These are phyloP conservation scores for Zymoseptoria tritici DNA, from an alignment of 2,329 filamentous ascomycete species.

Conservation along the genomic window DNA sequence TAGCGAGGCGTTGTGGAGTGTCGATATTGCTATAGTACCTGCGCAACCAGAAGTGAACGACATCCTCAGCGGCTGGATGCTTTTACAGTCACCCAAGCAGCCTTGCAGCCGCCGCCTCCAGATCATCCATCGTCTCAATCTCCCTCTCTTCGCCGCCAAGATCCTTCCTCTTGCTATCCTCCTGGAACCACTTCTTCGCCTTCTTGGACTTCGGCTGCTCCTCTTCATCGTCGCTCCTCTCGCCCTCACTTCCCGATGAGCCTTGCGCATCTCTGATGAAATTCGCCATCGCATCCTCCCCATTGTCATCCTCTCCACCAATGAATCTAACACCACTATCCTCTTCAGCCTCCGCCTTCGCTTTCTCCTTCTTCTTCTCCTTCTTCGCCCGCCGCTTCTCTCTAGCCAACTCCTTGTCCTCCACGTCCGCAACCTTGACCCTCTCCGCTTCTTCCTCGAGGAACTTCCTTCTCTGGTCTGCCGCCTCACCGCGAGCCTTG, in stretches of 20 bases:
- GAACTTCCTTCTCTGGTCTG: conserved; percentile 69
- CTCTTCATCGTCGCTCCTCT: conserved; percentile 33
- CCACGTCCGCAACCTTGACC: conserved; percentile 66
- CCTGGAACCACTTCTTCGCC: conserved; percentile 73
- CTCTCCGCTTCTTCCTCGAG: conserved; percentile 65
- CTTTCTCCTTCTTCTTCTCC: conserved; percentile 63
- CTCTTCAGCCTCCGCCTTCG: conserved; percentile 42
- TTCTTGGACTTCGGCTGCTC: conserved; percentile 50
- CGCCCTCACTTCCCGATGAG: conserved; percentile 23
- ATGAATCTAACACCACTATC: conserved; percentile 14
- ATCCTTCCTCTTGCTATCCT: conserved; percentile 50
- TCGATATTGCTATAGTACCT: neutral
- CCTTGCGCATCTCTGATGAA: conserved; percentile 33
- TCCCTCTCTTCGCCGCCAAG: conserved; percentile 49
- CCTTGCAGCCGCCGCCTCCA: conserved; percentile 68
- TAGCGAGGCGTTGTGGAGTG: neutral
- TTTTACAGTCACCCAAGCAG: conserved; percentile 43
- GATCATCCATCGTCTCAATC: conserved; percentile 71
- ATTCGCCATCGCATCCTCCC: conserved; percentile 36
- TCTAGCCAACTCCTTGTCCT: conserved; percentile 74
- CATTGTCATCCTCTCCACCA: conserved; percentile 16
- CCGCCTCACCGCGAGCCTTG: conserved; percentile 63
- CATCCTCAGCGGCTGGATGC: neutral
- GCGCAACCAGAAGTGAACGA: neutral
- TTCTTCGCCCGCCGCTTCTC: conserved; percentile 71